These are phyloP conservation scores for Colletotrichum theobromicola DNA, from an alignment of 2,329 filamentous ascomycete genomes.

Conservation along the genomic window DNA sequence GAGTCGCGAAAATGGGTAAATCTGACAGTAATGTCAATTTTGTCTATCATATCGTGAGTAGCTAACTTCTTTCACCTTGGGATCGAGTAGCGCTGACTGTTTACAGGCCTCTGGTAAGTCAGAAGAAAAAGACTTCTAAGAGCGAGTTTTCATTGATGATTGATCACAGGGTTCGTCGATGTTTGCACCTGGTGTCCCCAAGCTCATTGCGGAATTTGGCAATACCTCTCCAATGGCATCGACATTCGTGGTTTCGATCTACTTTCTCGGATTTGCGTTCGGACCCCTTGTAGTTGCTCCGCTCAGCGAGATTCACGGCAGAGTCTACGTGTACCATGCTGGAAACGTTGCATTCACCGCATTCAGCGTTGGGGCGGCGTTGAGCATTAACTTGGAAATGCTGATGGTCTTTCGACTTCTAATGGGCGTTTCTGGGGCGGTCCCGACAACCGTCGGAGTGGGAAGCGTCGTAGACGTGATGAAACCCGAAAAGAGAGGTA, in stretches of 20 bases:
- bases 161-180: constrained; percentile 39
- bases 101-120: constrained; percentile 12
- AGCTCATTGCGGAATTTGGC: constrained; percentile 60
- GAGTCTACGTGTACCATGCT: constrained; percentile 51
- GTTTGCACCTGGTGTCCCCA: constrained; percentile 62
- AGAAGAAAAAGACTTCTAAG: accelerated
- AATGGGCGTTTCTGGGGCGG: constrained; percentile 46
- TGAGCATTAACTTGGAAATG: constrained; percentile 42
- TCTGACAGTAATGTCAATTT: constrained; percentile 33
- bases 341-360: constrained; percentile 45
- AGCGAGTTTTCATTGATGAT: neutral
- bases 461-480: constrained; percentile 58
- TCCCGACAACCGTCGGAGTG: constrained; percentile 51
- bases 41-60: constrained; percentile 23
- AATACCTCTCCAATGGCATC: constrained; percentile 47
- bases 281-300: constrained; percentile 66
- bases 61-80: neutral
- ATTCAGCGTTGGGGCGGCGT: constrained; percentile 43
- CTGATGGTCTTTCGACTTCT: constrained; percentile 54
- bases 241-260: constrained; percentile 62
- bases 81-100: constrained; percentile 5
- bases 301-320: constrained; percentile 72
- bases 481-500: constrained; percentile 49
- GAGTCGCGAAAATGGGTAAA: constrained; percentile 45
- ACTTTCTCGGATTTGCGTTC: constrained; percentile 57